Percentiles rank a stretch among this genome's conserved stretches.
These are phyloP conservation scores for Diplodia sapinea DNA, from an alignment of 2,329 filamentous ascomycete species.

Conservation along the genomic window DNA sequence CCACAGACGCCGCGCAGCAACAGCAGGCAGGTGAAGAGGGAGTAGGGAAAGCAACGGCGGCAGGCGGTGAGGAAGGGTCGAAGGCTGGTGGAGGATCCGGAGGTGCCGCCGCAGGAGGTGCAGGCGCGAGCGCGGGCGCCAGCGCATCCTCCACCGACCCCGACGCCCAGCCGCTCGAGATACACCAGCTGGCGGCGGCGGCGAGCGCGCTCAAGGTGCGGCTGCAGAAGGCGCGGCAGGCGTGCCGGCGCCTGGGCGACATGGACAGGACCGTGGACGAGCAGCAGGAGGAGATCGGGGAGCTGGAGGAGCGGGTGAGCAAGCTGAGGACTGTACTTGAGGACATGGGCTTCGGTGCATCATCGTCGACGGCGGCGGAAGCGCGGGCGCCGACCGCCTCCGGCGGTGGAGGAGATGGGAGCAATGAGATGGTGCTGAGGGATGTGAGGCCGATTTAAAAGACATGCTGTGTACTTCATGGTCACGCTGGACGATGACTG, in stretches of 20 bases:
- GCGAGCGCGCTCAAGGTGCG: constrained; percentile 82
- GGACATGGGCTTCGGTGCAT: constrained; percentile 38
- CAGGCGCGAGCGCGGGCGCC: constrained; percentile 30
- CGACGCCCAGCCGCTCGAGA: constrained; percentile 54
- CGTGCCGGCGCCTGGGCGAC: constrained; percentile 71
- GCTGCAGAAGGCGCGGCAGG: constrained; percentile 75
- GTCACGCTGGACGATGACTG: not conserved
- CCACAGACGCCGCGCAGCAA: constrained; percentile 40
- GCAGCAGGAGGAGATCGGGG: constrained; percentile 72
- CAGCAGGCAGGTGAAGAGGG: constrained; percentile 36
- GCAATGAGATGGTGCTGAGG: constrained; percentile 8
- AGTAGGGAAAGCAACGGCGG: constrained; percentile 40
- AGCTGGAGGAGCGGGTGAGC: constrained; percentile 68
- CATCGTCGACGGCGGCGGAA: not conserved
- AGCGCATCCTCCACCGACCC: constrained; percentile 39
- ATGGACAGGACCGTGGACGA: constrained; percentile 69
- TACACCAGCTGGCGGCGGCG: constrained; percentile 79
- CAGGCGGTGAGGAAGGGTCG: constrained; percentile 44
- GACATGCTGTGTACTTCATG: not conserved
- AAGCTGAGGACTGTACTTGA: constrained; percentile 59
- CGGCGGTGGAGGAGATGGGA: not conserved
- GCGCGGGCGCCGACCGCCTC: not conserved
- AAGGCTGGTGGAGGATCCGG: constrained; percentile 50
- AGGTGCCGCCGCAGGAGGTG: not conserved
- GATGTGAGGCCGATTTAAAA: constrained; percentile 1